A percentile compares a stretch with the other conserved stretches of the same genome.
Conservation (phyloP, 2,329 filamentous ascomycete species). For the Tolypocladium tundrense region DNA sequence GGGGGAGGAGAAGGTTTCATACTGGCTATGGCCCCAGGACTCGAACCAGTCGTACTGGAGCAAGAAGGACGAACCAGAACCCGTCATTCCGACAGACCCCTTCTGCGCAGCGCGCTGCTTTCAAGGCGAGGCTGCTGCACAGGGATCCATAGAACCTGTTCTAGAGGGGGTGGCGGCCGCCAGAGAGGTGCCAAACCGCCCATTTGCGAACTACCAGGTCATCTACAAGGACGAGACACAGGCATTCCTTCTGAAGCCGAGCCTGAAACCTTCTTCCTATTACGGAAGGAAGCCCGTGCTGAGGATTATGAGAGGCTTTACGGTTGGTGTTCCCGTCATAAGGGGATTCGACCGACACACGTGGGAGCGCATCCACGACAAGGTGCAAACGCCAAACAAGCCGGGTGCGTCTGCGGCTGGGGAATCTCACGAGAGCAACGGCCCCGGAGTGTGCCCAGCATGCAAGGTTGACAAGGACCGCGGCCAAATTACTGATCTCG, state of each 20-base stretch:
- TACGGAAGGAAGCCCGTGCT: constrained; percentile 72
- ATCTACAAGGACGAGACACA: constrained; percentile 71
- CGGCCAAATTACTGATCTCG: constrained; percentile 71
- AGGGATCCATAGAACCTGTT: constrained; percentile 34
- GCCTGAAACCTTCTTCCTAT: constrained; percentile 72
- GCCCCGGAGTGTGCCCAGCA: constrained; percentile 35
- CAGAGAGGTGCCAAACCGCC: constrained; percentile 35
- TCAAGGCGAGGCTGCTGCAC: constrained; percentile 45
- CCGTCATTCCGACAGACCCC: constrained; percentile 39
- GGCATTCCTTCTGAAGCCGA: constrained; percentile 81
- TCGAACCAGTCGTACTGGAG: constrained; percentile 11
- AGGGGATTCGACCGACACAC: constrained; percentile 71
- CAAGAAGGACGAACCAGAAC: constrained; percentile 17
- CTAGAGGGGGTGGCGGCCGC: constrained; percentile 20
- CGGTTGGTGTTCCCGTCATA: constrained; percentile 78
- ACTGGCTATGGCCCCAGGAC: constrained; percentile 68
- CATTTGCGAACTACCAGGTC: constrained; percentile 68
- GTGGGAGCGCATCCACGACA: constrained; percentile 64
- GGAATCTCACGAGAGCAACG: constrained; percentile 17
- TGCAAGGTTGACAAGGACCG: constrained; percentile 54
- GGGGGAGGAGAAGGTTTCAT: constrained; percentile 83
- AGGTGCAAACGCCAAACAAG: constrained; percentile 23
- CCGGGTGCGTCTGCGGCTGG: constrained; percentile 14
- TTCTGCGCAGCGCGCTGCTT: constrained; percentile 52
- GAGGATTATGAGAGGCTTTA: constrained; percentile 74